These are phyloP conservation scores for Leccinum glutinopallens DNA, from an alignment of 1,284 basidiomycete species.

Conservation along the genomic window DNA sequence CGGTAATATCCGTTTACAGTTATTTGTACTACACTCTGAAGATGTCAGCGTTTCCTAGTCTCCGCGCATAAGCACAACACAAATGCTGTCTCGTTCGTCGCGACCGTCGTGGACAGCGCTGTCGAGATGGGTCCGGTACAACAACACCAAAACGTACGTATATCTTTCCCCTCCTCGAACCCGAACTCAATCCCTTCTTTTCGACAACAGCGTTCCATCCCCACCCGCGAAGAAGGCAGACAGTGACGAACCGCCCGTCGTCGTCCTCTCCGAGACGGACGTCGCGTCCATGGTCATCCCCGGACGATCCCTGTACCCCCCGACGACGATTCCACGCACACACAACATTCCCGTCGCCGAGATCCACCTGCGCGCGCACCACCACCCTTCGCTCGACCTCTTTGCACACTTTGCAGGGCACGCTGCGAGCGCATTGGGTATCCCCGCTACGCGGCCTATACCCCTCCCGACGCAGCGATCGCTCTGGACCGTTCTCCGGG, in stretches of 20 bases:
- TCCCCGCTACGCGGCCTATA: constrained; percentile 75
- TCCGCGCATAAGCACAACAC: no score
- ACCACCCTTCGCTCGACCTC: constrained; percentile 69
- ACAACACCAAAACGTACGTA: background rate
- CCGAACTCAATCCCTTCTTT: background rate
- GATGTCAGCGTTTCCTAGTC: no score
- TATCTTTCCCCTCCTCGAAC: background rate
- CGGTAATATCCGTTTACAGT: background rate
- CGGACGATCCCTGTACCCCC: constrained; percentile 56
- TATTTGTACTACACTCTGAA: background rate
- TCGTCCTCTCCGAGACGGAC: constrained; percentile 43
- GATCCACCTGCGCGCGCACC: constrained; percentile 83
- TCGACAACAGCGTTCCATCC: constrained; percentile 10
- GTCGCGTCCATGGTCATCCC: constrained; percentile 56
- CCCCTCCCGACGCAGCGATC: constrained; percentile 77
- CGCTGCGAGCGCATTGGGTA: constrained; percentile 81
- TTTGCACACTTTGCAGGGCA: constrained; percentile 87
- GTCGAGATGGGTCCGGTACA: background rate
- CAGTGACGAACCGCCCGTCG: background rate
- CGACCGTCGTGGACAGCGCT: constrained; percentile 1
- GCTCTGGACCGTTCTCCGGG: constrained; percentile 86
- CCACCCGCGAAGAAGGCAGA: constrained; percentile 6
- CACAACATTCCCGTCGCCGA: constrained; percentile 82
- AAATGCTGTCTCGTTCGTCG: constrained; percentile 18
- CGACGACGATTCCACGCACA: constrained; percentile 60